These are phyloP conservation scores for Colletotrichum tropicicola DNA, from an alignment of 2,329 filamentous ascomycete species.

Conservation along the genomic window DNA sequence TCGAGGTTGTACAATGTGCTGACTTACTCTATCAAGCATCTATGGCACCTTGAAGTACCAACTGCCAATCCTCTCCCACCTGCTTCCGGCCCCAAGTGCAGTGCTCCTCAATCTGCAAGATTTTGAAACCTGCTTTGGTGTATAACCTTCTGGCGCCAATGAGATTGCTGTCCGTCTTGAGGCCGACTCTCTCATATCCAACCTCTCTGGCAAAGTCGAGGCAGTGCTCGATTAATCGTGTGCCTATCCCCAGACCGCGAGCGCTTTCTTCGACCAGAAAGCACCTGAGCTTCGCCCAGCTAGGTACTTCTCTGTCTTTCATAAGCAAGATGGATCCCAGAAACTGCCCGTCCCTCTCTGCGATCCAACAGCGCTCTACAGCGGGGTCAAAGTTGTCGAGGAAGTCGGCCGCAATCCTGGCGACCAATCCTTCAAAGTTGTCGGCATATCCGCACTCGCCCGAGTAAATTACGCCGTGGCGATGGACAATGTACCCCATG, in stretches of 20 bases:
- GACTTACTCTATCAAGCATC: background rate
- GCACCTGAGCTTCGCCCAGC: slow-evolving; percentile 34
- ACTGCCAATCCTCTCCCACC: slow-evolving; percentile 23
- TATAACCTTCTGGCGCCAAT: slow-evolving; percentile 33
- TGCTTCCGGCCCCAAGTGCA: background rate
- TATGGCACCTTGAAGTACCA: background rate
- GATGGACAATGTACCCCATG: slow-evolving; percentile 37
- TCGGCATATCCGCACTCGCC: slow-evolving; percentile 31
- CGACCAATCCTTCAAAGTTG: slow-evolving; percentile 34
- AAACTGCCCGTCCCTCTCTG: slow-evolving; percentile 34
- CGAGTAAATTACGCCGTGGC: slow-evolving; percentile 35
- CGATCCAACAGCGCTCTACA: slow-evolving; percentile 39
- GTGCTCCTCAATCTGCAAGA: slow-evolving; percentile 2
- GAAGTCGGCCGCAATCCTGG: slow-evolving; percentile 36
- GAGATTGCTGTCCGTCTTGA: slow-evolving; percentile 33
- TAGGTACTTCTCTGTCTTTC: slow-evolving; percentile 22
- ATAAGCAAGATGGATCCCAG: slow-evolving; percentile 37
- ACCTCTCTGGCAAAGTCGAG: slow-evolving; percentile 32
- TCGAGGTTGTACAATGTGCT: too few relatives aligned
- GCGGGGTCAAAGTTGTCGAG: slow-evolving; percentile 33
- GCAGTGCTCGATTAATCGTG: slow-evolving; percentile 27
- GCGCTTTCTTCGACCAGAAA: slow-evolving; percentile 35
- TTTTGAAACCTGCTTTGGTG: slow-evolving; percentile 31
- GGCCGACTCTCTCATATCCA: slow-evolving; percentile 29
- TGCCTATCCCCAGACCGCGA: slow-evolving; percentile 33